Percentiles rank a stretch among this genome's conserved stretches.
Evolutionary conservation across 2,329 filamentous ascomycete genomes (phyloP).

Genomic region (Fragosphaeria purpurea): DNA sequence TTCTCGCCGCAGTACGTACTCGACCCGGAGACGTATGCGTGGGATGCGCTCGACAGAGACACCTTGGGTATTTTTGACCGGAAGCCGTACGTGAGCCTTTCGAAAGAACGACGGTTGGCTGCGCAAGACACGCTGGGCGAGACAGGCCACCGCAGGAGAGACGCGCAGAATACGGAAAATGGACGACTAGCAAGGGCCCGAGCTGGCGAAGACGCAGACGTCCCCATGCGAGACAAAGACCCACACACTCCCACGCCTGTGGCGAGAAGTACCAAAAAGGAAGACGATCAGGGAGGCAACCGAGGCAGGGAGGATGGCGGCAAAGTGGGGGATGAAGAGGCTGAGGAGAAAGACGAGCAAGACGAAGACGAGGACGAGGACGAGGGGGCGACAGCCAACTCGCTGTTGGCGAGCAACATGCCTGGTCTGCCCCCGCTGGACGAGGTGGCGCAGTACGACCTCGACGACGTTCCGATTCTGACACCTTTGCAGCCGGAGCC

Average conservation of each 20-base stretch:
- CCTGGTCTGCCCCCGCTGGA: slow-evolving; percentile 53
- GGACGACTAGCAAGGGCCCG: too few species aligned
- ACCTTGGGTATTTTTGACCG: slow-evolving; percentile 40
- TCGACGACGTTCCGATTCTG: slow-evolving; percentile 49
- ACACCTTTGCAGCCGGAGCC: slow-evolving; percentile 28
- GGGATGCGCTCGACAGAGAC: slow-evolving; percentile 48
- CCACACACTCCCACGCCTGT: neutral
- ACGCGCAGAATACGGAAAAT: too few species aligned
- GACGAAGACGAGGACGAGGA: slow-evolving; percentile 17
- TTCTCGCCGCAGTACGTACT: slow-evolving; percentile 66
- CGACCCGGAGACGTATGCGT: slow-evolving; percentile 54
- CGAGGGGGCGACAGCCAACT: slow-evolving; percentile 17
- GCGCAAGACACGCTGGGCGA: slow-evolving; percentile 13
- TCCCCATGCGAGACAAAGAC: neutral
- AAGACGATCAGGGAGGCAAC: slow-evolving; percentile 10
- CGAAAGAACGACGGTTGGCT: slow-evolving; percentile 19
- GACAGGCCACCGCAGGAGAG: neutral
- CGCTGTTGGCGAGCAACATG: slow-evolving; percentile 52
- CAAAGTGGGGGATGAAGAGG: slow-evolving; percentile 17
- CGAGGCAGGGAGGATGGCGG: too few species aligned
- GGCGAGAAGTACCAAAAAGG: neutral
- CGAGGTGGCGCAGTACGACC: slow-evolving; percentile 42
- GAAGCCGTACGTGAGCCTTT: slow-evolving; percentile 46
- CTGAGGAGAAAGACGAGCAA: slow-evolving; percentile 6
- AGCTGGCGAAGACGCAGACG: too few species aligned